These are phyloP conservation scores for Mrakia frigida DNA, from an alignment of 768 basidiomycete species.

Conservation along the genomic window DNA sequence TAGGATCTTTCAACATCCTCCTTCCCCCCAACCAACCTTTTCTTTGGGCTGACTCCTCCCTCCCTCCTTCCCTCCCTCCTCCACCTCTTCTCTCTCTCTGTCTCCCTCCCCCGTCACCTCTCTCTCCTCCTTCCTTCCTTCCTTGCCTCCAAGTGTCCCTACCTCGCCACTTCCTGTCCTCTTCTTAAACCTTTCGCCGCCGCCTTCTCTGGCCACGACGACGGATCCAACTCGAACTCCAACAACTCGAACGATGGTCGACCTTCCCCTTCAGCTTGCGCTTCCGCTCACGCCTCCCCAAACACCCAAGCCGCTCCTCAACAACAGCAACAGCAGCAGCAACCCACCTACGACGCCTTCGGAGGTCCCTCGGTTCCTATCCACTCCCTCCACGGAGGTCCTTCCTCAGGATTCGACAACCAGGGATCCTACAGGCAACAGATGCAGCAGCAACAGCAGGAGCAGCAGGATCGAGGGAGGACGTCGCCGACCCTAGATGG, in stretches of 20 bases:
- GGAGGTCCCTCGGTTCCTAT: neutral
- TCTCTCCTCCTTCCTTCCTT: too few relatives aligned
- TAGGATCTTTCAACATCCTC: too few relatives aligned
- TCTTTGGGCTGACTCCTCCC: too few relatives aligned
- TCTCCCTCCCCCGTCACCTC: too few relatives aligned
- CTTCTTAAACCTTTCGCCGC: slow-evolving; percentile 11
- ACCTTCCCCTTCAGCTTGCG: slow-evolving; percentile 25
- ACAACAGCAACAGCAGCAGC: neutral
- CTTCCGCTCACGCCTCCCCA: slow-evolving; percentile 23
- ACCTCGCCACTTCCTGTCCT: neutral
- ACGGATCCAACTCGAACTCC: neutral
- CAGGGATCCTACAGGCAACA: neutral
- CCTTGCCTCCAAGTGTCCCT: neutral
- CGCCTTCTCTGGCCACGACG: neutral
- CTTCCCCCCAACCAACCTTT: too few relatives aligned
- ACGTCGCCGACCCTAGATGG: neutral
- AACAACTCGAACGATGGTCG: neutral
- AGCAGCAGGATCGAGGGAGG: neutral
- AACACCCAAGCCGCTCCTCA: neutral
- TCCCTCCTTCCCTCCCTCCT: too few relatives aligned
- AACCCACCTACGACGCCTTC: neutral
- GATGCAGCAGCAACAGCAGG: neutral
- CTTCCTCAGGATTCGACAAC: neutral
- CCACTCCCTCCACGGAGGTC: neutral
- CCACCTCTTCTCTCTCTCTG: too few relatives aligned